These are phyloP conservation scores for Skeletonema costatum DNA, from an alignment of 108 stramenopile genomes.

Conservation along the genomic window DNA sequence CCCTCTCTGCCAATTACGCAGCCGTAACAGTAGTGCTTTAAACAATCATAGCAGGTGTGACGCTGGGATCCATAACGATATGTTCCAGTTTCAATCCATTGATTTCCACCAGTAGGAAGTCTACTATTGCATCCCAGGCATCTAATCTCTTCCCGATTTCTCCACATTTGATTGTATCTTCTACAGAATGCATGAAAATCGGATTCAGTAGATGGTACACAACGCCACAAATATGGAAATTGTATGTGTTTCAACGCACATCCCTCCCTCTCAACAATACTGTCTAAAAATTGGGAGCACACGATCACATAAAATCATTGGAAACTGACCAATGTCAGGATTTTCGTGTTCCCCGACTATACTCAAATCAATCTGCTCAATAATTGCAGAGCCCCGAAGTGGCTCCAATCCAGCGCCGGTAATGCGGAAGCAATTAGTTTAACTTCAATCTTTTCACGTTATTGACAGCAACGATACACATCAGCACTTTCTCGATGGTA, in stretches of 20 bases:
- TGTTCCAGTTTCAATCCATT: not conserved
- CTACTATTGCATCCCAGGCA: too few species aligned
- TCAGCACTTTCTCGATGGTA: not conserved
- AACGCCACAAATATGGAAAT: not conserved
- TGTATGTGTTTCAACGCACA: not conserved
- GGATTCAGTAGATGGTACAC: not conserved
- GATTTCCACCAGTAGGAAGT: not conserved
- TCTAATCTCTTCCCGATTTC: not conserved
- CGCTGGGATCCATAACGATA: too few species aligned
- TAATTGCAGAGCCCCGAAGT: not conserved
- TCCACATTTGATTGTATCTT: not conserved
- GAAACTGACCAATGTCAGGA: not conserved
- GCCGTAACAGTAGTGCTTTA: too few species aligned
- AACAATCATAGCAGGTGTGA: too few species aligned
- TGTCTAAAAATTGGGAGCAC: slow-evolving; percentile 6
- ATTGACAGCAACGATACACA: slow-evolving; percentile 10
- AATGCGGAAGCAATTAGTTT: slow-evolving; percentile 2
- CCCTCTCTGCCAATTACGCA: too few species aligned
- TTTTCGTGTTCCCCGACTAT: not conserved
- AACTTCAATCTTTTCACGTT: slow-evolving; percentile 12
- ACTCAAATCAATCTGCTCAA: slow-evolving; percentile 19
- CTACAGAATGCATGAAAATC: not conserved
- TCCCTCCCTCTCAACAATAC: not conserved
- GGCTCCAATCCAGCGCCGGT: slow-evolving; percentile 13
- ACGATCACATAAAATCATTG: not conserved